These are phyloP conservation scores for Diutina siamensis DNA, from an alignment of 1,139 yeast species.

Conservation along the genomic window DNA sequence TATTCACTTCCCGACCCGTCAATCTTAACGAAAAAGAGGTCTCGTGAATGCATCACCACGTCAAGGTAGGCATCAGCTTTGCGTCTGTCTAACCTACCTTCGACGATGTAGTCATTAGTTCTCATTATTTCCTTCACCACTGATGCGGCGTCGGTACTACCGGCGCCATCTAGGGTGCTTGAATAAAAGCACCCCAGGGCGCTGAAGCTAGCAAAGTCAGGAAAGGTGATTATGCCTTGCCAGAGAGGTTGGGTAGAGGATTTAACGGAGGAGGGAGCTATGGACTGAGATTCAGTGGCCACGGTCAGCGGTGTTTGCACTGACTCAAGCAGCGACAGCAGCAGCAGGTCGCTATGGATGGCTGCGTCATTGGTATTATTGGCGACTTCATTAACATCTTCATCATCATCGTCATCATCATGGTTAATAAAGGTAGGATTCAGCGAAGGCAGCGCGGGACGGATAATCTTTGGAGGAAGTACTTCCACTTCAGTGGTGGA, in stretches of 20 bases:
- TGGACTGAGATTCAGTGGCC: slow-evolving; percentile 1
- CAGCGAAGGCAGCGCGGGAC: slow-evolving; percentile 2
- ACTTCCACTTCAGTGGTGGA: neutral
- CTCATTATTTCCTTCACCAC: neutral
- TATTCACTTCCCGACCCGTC: slow-evolving; percentile 20
- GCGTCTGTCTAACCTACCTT: slow-evolving; percentile 47
- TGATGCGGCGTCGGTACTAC: neutral
- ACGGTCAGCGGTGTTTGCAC: slow-evolving; percentile 6
- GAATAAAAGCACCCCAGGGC: slow-evolving; percentile 14
- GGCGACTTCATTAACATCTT: neutral
- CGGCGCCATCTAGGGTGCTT: neutral
- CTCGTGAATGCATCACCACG: slow-evolving; percentile 36
- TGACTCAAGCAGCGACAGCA: slow-evolving; percentile 2
- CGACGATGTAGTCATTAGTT: slow-evolving; percentile 31
- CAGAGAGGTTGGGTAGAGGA: slow-evolving; percentile 21
- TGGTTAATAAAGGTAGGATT: slow-evolving; percentile 6
- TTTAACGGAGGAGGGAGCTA: neutral
- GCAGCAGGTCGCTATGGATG: slow-evolving; percentile 4
- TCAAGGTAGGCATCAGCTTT: slow-evolving; percentile 48
- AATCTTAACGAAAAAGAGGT: slow-evolving; percentile 36
- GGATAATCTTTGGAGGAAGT: neutral
- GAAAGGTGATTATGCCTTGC: slow-evolving; percentile 46
- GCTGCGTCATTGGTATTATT: slow-evolving; percentile 6
- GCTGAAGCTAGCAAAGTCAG: slow-evolving; percentile 39
- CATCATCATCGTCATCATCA: slow-evolving; percentile 9